Conservation (phyloP, 83 land plant genomes). For the Picea abies region DNA sequence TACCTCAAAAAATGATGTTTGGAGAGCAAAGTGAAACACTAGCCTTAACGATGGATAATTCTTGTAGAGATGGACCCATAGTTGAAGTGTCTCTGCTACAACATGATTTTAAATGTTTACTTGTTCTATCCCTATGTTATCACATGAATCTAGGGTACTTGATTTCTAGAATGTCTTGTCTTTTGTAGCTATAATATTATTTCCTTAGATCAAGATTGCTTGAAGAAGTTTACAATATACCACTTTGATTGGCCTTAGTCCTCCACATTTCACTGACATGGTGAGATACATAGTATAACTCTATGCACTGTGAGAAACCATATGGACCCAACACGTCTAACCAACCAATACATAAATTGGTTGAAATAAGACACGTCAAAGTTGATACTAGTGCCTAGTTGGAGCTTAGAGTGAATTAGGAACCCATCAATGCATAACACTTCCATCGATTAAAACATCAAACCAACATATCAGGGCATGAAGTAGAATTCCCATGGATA, state of each 20-base stretch:
- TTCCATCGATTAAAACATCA: constrained; percentile 17
- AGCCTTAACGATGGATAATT: too few species aligned
- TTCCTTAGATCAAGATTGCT: constrained; percentile 88
- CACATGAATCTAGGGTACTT: too few species aligned
- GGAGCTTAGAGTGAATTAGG: constrained; percentile 93
- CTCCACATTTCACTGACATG: constrained; percentile 87
- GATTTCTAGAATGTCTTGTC: too few species aligned
- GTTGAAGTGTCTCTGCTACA: too few species aligned
- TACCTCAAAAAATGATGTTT: too few species aligned
- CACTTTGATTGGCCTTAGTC: constrained; percentile 80
- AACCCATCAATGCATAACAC: constrained; percentile 84
- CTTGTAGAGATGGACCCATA: too few species aligned
- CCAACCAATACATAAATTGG: constrained; percentile 96
- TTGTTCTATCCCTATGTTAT: too few species aligned
- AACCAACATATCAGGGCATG: too few species aligned
- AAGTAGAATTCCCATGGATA: too few species aligned
- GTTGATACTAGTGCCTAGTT: constrained; percentile 96
- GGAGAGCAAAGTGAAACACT: too few species aligned
- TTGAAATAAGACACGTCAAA: constrained; percentile 84
- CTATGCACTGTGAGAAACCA: constrained; percentile 91
- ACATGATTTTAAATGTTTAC: too few species aligned
- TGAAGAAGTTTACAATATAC: constrained; percentile 69
- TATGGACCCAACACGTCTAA: constrained; percentile 76
- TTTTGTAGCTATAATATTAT: constrained; percentile 61
- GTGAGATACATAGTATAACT: constrained; percentile 88